Conservation (phyloP, 345 rosid species). For the Gossypium sturtianum region DNA sequence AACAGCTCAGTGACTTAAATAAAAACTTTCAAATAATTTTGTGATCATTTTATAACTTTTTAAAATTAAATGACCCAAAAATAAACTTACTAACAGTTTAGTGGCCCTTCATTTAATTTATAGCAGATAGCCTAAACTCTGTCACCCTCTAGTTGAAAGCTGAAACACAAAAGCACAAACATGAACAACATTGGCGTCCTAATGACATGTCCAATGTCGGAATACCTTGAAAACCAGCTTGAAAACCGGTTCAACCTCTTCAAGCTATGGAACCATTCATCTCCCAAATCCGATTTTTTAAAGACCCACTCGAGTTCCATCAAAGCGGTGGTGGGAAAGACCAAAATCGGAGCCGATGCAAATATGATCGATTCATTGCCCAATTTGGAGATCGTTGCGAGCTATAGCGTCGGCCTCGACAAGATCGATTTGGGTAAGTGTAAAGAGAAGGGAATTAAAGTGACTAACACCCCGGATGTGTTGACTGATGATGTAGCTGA, state of each 20-base stretch:
- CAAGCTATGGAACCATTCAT: slow-evolving; percentile 35
- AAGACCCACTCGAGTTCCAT: slow-evolving; percentile 37
- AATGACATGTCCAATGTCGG: slow-evolving; percentile 54
- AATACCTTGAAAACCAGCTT: slow-evolving; percentile 64
- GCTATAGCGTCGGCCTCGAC: slow-evolving; percentile 78
- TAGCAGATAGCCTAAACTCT: too few relatives aligned
- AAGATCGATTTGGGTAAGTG: slow-evolving; percentile 77
- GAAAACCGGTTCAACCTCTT: slow-evolving; percentile 61
- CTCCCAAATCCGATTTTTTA: slow-evolving; percentile 17
- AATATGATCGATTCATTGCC: slow-evolving; percentile 59
- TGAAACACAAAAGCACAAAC: background rate
- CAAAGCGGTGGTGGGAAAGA: slow-evolving; percentile 72
- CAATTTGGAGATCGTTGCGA: slow-evolving; percentile 64
- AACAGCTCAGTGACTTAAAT: too few relatives aligned
- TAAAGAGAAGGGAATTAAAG: slow-evolving; percentile 57
- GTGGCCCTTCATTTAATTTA: too few relatives aligned
- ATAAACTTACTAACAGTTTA: too few relatives aligned
- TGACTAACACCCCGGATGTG: slow-evolving; percentile 87
- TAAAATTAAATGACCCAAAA: too few relatives aligned
- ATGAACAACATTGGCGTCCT: slow-evolving; percentile 79
- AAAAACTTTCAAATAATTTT: too few relatives aligned
- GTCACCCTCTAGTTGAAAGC: too few relatives aligned
- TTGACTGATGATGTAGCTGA: slow-evolving; percentile 87
- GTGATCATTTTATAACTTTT: too few relatives aligned
- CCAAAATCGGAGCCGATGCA: slow-evolving; percentile 59